phyloP scores from a whole-genome alignment of 352 stramenopile genomes.

The Pythium utonaiense region DNA sequence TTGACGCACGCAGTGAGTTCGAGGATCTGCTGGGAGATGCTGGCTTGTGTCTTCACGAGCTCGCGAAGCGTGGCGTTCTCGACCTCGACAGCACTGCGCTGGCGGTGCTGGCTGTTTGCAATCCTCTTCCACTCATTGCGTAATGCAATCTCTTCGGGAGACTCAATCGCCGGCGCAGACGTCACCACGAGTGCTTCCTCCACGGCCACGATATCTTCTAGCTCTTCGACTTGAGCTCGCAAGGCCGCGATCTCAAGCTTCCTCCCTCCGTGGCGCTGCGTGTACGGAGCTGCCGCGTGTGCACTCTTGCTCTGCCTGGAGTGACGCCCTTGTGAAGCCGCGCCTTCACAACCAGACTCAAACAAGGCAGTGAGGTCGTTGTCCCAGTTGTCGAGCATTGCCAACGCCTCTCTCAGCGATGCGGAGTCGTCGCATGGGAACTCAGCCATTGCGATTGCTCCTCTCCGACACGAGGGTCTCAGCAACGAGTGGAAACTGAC shows the following conservation, averaged over 20 bases:
- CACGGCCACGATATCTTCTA: not conserved
- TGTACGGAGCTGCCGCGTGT: not conserved
- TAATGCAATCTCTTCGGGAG: not conserved
- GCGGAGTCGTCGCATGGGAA: not conserved
- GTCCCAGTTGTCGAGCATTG: not conserved
- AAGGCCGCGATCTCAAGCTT: not conserved
- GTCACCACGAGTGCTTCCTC: not conserved
- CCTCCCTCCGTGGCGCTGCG: not conserved
- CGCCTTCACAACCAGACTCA: not conserved
- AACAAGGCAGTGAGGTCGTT: not conserved
- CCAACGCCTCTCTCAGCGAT: not conserved
- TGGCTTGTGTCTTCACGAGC: not conserved
- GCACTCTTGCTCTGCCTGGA: not conserved
- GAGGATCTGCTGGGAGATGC: not conserved
- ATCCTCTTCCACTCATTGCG: conserved; percentile 11
- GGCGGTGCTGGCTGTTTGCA: not conserved
- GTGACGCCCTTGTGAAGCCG: not conserved
- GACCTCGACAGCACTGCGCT: not conserved
- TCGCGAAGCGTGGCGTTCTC: conserved; percentile 10
- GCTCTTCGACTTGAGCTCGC: not conserved
- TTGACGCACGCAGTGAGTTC: not conserved
- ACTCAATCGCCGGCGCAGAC: not conserved
- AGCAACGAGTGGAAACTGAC: not conserved
- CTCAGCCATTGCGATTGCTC: not conserved
- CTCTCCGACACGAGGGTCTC: too few species aligned